Evolutionary conservation across 495 filamentous ascomycete genomes (phyloP), one percentile per base, ranked within the genome.

Genomic region (Penicillium diatomitis): DNA sequence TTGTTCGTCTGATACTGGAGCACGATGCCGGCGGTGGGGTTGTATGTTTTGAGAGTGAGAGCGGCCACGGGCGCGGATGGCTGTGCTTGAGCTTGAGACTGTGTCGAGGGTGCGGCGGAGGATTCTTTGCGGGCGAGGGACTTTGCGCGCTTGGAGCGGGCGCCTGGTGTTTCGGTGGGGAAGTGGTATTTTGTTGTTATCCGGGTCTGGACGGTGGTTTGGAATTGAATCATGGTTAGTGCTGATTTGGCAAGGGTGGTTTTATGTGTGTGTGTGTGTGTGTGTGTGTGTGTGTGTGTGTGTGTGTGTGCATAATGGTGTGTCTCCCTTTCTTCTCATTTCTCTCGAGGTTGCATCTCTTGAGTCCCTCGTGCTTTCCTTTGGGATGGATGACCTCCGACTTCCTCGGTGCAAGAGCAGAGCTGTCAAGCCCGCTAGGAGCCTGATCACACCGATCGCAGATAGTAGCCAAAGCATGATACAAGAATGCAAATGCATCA

Each of bases 1-100:
- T 94, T 95, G 64, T 85, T 81, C 11, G 92, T 95, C 60, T 79
- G 77, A 71, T 96, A 98, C 67, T 96, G 95, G 33, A 98, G 78
- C 47, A 84, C 82, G 41, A 81, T 79, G 53, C 92, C 92, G 8
- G 84, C 83, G 30, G 66, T 66, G 0, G 92, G 87, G 66, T 96
- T 89, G 74, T 80, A 98, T 10, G 90, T 95, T 71, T 95, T 97
- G 31, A 97, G 73, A 0, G 77, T 84, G 30, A 98, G 81, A 28
- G 73, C 76, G 51, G 85, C 88, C 54, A 81, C 69, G 43, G 64
- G 60, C 8, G 57, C 36, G 46, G 67, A 20, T 46, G 64, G 28
- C 35, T 56, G 33, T 51, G 48, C 51, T 53, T 46, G 49, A 54
- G 65, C 46, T 40, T 53, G 46, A 47, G 45, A 47, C 63, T 38